Percentiles rank a stretch among this genome's conserved stretches.
Evolutionary conservation across 257 asterid species (phyloP).

Genomic region (Solanum pennellii): DNA sequence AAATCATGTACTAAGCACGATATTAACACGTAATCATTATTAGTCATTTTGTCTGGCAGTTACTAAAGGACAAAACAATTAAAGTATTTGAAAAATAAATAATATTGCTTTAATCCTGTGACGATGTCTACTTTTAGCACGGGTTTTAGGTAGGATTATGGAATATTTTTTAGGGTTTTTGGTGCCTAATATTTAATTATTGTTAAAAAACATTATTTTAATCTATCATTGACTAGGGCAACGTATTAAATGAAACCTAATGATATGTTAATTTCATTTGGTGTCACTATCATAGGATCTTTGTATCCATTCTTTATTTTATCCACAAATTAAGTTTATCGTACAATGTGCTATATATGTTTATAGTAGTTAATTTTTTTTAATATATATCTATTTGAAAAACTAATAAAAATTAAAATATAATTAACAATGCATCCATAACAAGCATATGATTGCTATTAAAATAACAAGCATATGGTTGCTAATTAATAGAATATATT

Average conservation of each 20-base stretch:
- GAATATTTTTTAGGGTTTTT: background rate
- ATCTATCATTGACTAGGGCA: background rate
- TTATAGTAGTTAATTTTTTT: background rate
- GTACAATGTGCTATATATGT: background rate
- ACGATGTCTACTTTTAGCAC: background rate
- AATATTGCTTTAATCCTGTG: background rate
- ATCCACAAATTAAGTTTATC: background rate
- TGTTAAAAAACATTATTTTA: background rate
- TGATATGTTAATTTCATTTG: background rate
- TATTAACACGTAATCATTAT: background rate
- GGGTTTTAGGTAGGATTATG: background rate
- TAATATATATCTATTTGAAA: too few relatives aligned
- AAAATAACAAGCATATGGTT: too few relatives aligned
- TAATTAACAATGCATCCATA: too few relatives aligned
- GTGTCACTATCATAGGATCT: background rate
- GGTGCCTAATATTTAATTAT: background rate
- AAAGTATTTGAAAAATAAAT: background rate
- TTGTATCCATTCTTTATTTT: background rate
- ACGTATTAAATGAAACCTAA: background rate
- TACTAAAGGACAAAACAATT: background rate
- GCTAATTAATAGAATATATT: too few relatives aligned
- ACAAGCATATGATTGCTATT: too few relatives aligned
- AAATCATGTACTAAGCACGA: background rate
- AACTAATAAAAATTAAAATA: too few relatives aligned
- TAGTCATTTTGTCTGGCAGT: background rate